phyloP scores from a whole-genome alignment of 2,329 filamentous ascomycete genomes.

The Penicillium sp. region DNA sequence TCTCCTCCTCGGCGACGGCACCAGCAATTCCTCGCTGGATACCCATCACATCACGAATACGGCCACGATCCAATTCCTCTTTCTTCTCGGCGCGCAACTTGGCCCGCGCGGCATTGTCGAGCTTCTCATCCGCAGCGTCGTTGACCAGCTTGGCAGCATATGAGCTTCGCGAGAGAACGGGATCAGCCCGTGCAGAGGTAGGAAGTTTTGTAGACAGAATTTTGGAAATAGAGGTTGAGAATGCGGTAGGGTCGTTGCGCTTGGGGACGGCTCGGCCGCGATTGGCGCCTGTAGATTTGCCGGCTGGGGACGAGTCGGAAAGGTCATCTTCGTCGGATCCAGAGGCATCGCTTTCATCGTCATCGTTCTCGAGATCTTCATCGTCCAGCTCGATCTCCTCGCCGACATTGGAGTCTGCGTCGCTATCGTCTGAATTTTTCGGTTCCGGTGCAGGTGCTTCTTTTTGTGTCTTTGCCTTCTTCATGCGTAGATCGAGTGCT shows the following conservation, averaged over 20 bases:
- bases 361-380: constrained; percentile 23
- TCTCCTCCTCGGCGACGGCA: constrained; percentile 60
- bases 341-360: constrained; percentile 35
- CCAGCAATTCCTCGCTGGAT: constrained; percentile 48
- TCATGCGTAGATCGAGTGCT: constrained; percentile 4
- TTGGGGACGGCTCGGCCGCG: constrained; percentile 46
- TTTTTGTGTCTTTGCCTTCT: constrained; percentile 16
- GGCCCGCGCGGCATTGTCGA: constrained; percentile 71
- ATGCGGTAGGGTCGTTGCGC: constrained; percentile 82
- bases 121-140: constrained; percentile 62
- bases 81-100: constrained; percentile 74
- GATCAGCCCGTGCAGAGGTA: constrained; percentile 70
- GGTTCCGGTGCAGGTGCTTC: constrained; percentile 7
- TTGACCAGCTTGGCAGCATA: constrained; percentile 63
- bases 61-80: constrained; percentile 70
- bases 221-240: constrained; percentile 85
- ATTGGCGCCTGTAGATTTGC: constrained; percentile 31
- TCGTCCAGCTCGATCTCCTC: constrained; percentile 28
- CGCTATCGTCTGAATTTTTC: constrained; percentile 16
- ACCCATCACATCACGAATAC: constrained; percentile 75
- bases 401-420: constrained; percentile 20
- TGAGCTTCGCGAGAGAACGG: constrained; percentile 77
- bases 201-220: constrained; percentile 86
- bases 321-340: constrained; percentile 33
- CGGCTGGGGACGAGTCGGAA: constrained; percentile 35